Evolutionary conservation across 192 early-diverging fungal species (phyloP), one percentile per base, ranked within the genome.

Genomic region (Kickxella alabastrina): DNA sequence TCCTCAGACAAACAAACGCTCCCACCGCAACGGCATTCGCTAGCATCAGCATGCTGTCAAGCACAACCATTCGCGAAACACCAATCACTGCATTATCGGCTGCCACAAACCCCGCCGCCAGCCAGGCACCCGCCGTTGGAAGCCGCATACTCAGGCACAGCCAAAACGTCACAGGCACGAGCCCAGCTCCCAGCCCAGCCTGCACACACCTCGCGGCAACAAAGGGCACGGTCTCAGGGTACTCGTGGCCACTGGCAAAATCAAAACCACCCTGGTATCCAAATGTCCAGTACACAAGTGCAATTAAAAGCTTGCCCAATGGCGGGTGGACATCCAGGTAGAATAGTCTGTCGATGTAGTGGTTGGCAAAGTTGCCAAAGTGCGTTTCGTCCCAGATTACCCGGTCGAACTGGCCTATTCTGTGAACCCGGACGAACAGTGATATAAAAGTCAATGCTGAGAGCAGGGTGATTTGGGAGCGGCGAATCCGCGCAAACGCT

Each of bases 301-400:
- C 81, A 19, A 85, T 62, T 4, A 89, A 53, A 52, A 88, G 82
- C 65, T 87, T 89, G 36, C 83, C 87, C 26, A 98, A 68, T 0
- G 95, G 95, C 25, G 94, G 95, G 63, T 98, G 96, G 1, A 98
- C 96, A 74, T 98, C 96, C 56, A 92, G 92, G 56, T 97, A 97
- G 54, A 98, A 98, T 31, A 82, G 83, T 22, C 85, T 68, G 36
- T 90, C 88, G 23, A 95, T 65, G 71, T 98, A 98, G 64, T 88
- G 79, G 19, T 87, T 85, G 17, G 86, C 93, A 68, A 98, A 98
- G 77, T 92, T 91, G 47, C 94, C 94, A 79, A 97, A 97, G 49
- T 97, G 94, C 6, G 93, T 92, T 64, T 97, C 95, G 68, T 98
- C 93, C 87, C 87, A 89, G 26, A 84, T 79, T 10, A 89, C 87